phyloP scores from a whole-genome alignment of 1,139 yeast genomes.

The Groenewaldozyma auringiensis region DNA sequence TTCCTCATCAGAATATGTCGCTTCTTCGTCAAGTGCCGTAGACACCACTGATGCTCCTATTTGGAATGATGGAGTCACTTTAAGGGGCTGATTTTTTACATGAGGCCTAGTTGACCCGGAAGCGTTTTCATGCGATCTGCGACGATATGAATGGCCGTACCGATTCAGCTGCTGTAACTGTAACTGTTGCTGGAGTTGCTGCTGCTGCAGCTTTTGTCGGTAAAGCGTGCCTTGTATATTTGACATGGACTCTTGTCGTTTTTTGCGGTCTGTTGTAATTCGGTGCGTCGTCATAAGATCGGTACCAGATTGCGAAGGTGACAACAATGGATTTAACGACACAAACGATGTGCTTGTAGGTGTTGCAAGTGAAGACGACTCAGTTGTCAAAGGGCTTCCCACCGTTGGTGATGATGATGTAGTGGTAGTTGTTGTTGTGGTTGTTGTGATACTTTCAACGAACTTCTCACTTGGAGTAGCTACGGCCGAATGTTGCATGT shows the following conservation, averaged over 20 bases:
- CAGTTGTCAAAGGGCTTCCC: neutral
- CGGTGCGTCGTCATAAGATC: neutral
- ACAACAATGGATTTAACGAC: neutral
- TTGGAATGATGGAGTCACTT: neutral
- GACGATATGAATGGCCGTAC: neutral
- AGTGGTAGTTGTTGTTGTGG: neutral
- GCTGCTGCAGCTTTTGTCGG: slow-evolving; percentile 4
- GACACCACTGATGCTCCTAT: neutral
- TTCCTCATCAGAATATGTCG: neutral
- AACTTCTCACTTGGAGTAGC: neutral
- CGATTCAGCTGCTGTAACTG: slow-evolving; percentile 1
- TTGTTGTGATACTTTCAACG: neutral
- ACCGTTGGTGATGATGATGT: neutral
- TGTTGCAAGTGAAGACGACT: neutral
- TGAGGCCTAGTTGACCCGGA: neutral
- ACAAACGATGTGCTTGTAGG: neutral
- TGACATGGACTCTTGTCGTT: slow-evolving; percentile 3
- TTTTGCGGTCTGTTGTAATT: neutral
- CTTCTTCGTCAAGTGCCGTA: neutral
- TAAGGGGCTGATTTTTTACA: neutral
- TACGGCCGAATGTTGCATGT: neutral
- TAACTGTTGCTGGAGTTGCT: slow-evolving; percentile 8
- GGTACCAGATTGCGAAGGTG: neutral
- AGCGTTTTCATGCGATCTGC: neutral
- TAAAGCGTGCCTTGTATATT: slow-evolving; percentile 1